A percentile compares a stretch with the other conserved stretches of the same genome.
phyloP scores from a whole-genome alignment of 257 asterid species.

The Cruciata laevipes region DNA sequence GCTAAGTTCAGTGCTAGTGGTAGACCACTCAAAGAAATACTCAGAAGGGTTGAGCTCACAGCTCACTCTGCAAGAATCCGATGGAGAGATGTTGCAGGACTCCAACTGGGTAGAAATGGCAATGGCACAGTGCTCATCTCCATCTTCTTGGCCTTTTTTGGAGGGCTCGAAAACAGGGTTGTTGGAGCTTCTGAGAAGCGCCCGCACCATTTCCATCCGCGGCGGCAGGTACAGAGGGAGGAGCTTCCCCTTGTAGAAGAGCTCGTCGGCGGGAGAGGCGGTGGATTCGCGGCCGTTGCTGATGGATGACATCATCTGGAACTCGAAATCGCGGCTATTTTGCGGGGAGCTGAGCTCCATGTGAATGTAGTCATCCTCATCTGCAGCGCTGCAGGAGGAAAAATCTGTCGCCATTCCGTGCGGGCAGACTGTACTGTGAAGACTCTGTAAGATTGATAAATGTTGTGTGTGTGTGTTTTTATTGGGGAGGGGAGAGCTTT shows the following conservation, averaged over 20 bases:
- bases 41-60: slow-evolving; percentile 68
- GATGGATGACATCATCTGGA: slow-evolving; percentile 46
- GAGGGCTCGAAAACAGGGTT: slow-evolving; percentile 14
- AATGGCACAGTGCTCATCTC: slow-evolving; percentile 13
- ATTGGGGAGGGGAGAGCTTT: slow-evolving; percentile 35
- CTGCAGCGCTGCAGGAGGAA: slow-evolving; percentile 18
- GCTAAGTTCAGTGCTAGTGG: slow-evolving; percentile 30
- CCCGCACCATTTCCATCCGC: slow-evolving; percentile 52
- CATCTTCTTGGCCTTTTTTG: slow-evolving; percentile 10
- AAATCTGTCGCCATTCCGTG: slow-evolving; percentile 24
- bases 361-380: slow-evolving; percentile 52
- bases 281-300: slow-evolving; percentile 26
- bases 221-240: slow-evolving; percentile 82
- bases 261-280: slow-evolving; percentile 72
- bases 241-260: slow-evolving; percentile 80
- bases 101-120: slow-evolving; percentile 22
- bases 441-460: not conserved
- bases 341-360: slow-evolving; percentile 27
- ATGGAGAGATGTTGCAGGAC: slow-evolving; percentile 55
- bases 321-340: slow-evolving; percentile 58
- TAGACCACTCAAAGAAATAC: slow-evolving; percentile 63
- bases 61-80: slow-evolving; percentile 71
- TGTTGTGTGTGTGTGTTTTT: slow-evolving; percentile 11
- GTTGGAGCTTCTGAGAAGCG: slow-evolving; percentile 30
- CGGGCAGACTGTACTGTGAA: not conserved